Conservation (phyloP, 2,329 filamentous ascomycete genomes). For the Phaeosphaeria sp. region DNA sequence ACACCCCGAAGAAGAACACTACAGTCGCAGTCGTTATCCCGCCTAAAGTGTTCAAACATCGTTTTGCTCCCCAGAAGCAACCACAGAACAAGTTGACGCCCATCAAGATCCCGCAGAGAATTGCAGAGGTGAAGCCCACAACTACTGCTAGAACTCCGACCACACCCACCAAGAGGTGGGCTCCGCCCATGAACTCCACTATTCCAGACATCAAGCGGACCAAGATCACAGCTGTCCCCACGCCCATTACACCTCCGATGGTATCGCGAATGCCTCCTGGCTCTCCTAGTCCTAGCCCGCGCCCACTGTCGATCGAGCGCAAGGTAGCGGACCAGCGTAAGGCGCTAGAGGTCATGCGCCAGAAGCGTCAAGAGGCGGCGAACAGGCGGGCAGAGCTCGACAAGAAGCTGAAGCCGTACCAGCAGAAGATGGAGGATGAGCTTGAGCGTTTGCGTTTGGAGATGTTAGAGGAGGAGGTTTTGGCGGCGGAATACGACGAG, state of each 20-base stretch:
- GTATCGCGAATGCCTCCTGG: constrained; percentile 1
- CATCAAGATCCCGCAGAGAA: not conserved
- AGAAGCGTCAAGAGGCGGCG: constrained; percentile 19
- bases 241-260: not conserved
- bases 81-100: not conserved
- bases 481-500: constrained; percentile 21
- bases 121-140: not conserved
- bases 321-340: constrained; percentile 27
- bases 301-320: constrained; percentile 8
- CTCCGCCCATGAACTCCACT: not conserved
- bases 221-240: constrained; percentile 3
- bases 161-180: constrained; percentile 13
- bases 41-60: not conserved
- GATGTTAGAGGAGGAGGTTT: constrained; percentile 22
- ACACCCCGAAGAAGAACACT: not conserved
- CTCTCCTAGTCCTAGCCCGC: constrained; percentile 4
- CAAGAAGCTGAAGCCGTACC: constrained; percentile 20
- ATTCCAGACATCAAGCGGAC: constrained; percentile 15
- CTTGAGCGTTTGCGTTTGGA: constrained; percentile 25
- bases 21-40: not conserved
- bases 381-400: constrained; percentile 24
- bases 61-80: not conserved
- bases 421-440: constrained; percentile 27
- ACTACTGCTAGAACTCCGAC: not conserved
- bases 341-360: constrained; percentile 15